These are phyloP conservation scores for Rheum nobile DNA, from an alignment of 148 eudicot species.

Conservation along the genomic window DNA sequence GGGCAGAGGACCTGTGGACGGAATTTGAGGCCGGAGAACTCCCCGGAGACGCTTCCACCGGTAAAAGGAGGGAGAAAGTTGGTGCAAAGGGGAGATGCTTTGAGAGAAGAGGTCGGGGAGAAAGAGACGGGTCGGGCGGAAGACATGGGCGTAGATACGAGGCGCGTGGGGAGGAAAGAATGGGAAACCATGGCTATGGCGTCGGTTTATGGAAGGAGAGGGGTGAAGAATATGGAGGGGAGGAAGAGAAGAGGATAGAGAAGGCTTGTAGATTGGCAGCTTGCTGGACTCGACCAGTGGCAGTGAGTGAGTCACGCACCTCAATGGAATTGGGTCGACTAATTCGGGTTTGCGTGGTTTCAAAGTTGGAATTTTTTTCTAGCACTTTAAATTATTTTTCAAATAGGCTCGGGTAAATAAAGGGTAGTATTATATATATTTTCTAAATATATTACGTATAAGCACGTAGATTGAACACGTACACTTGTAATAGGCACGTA, in stretches of 20 bases:
- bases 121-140: constrained; percentile 7
- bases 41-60: constrained; percentile 38
- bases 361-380: too few species aligned
- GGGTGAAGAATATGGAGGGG: background rate
- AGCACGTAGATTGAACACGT: too few species aligned
- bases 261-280: background rate
- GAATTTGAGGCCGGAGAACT: constrained; percentile 51
- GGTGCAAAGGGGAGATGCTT: constrained; percentile 39
- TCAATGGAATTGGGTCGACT: too few species aligned
- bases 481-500: too few species aligned
- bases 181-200: constrained; percentile 47
- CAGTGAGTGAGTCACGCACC: too few species aligned
- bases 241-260: background rate
- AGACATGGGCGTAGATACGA: background rate
- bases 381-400: too few species aligned
- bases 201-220: constrained; percentile 16
- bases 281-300: background rate
- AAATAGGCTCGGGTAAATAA: too few species aligned
- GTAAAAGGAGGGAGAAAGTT: constrained; percentile 36
- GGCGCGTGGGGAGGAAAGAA: constrained; percentile 11
- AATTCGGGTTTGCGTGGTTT: background rate
- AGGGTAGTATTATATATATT: too few species aligned
- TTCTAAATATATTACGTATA: too few species aligned
- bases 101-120: constrained; percentile 11
- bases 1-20: constrained; percentile 49